phyloP scores from a whole-genome alignment of 2,329 filamentous ascomycete species.

The Teratosphaeria gauchensis region DNA sequence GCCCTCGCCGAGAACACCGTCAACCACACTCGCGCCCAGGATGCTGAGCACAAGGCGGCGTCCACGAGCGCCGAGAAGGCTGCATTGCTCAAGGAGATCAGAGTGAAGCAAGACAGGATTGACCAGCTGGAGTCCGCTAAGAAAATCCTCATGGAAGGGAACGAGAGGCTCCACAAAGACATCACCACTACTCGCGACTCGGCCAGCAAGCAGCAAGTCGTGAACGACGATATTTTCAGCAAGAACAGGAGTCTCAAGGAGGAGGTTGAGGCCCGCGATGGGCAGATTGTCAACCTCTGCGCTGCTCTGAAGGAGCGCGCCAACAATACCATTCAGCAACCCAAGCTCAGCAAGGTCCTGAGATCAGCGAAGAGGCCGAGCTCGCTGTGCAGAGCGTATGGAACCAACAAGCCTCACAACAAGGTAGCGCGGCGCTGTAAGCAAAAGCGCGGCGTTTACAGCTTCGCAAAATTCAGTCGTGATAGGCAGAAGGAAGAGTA shows the following conservation, averaged over 20 bases:
- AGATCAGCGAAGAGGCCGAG: not conserved
- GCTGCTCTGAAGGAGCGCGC: not conserved
- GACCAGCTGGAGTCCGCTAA: no score
- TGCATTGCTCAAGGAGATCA: no score
- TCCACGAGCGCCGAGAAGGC: no score
- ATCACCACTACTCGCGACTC: no score
- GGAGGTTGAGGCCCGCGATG: not conserved
- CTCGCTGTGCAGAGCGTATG: not conserved
- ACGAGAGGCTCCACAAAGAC: no score
- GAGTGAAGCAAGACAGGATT: no score
- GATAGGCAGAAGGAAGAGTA: not conserved
- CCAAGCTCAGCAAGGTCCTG: not conserved
- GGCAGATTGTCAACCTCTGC: not conserved
- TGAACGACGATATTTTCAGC: no score
- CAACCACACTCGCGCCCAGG: no score
- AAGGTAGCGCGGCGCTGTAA: not conserved
- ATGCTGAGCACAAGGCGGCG: no score
- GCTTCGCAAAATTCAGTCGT: not conserved
- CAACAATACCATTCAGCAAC: not conserved
- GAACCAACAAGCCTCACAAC: not conserved
- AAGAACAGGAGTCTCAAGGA: not conserved
- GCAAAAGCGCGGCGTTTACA: not conserved
- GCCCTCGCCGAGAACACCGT: no score
- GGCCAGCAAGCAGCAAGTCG: no score
- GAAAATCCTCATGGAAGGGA: no score